Conservation (phyloP, 2,329 filamentous ascomycete genomes). For the Arthrobotrys sinensis region DNA sequence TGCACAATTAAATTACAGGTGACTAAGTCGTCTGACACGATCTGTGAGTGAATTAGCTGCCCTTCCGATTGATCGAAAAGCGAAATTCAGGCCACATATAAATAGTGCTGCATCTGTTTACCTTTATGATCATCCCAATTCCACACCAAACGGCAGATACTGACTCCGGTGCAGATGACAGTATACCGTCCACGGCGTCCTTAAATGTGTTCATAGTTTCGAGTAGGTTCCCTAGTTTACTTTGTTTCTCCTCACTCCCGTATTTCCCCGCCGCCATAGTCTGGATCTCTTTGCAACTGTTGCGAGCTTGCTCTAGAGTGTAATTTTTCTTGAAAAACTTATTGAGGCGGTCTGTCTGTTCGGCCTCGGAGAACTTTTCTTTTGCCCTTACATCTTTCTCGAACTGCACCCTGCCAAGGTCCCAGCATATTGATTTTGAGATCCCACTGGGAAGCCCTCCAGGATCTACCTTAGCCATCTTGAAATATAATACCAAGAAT, state of each 20-base stretch:
- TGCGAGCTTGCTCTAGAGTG: not conserved
- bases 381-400: not conserved
- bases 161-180: not conserved
- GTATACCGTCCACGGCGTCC: not conserved
- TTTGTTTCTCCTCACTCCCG: not conserved
- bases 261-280: not conserved
- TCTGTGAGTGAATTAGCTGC: not conserved
- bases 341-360: not conserved
- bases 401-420: not conserved
- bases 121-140: constrained; percentile 15
- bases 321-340: constrained; percentile 10
- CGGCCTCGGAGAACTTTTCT: not conserved
- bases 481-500: no score
- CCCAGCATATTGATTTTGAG: constrained; percentile 8
- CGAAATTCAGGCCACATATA: no score
- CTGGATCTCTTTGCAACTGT: not conserved
- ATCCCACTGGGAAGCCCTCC: no score
- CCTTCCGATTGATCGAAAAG: no score
- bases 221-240: not conserved
- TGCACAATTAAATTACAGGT: not conserved
- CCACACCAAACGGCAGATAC: constrained; percentile 19
- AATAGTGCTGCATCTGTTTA: no score
- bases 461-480: no score
- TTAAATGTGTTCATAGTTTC: constrained; percentile 16
- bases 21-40: not conserved